phyloP scores from a whole-genome alignment of 768 basidiomycete species.

The Rhizopogon roseolus region DNA sequence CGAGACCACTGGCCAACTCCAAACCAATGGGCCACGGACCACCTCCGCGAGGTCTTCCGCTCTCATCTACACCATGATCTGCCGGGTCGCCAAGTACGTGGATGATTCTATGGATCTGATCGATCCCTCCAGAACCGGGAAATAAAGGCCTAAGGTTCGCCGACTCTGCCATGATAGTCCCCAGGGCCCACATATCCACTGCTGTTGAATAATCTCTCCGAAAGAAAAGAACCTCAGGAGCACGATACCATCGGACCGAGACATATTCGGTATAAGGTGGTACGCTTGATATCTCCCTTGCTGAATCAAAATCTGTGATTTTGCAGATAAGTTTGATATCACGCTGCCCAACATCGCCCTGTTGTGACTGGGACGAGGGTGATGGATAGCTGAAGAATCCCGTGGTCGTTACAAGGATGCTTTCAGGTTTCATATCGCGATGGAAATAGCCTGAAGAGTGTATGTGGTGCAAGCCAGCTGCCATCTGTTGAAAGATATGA shows the following conservation, averaged over 20 bases:
- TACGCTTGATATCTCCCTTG: slow-evolving; percentile 77
- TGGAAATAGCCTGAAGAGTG: slow-evolving; percentile 94
- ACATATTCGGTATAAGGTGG: slow-evolving; percentile 99
- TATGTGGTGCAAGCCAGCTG: slow-evolving; percentile 89
- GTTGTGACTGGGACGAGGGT: slow-evolving; percentile 60
- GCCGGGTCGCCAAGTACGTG: slow-evolving; percentile 89
- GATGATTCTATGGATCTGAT: slow-evolving; percentile 88
- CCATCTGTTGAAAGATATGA: slow-evolving; percentile 89
- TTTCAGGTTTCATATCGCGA: slow-evolving; percentile 99
- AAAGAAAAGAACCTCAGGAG: slow-evolving; percentile 91
- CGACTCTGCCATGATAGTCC: slow-evolving; percentile 96
- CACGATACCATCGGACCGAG: slow-evolving; percentile 98
- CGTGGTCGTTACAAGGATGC: slow-evolving; percentile 97
- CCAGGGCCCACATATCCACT: slow-evolving; percentile 99
- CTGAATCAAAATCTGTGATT: slow-evolving; percentile 96
- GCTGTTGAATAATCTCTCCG: slow-evolving; percentile 93
- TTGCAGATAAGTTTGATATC: slow-evolving; percentile 97
- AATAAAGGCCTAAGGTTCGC: slow-evolving; percentile 94
- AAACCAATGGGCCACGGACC: slow-evolving; percentile 85
- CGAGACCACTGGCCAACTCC: slow-evolving; percentile 79
- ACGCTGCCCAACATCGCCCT: slow-evolving; percentile 66
- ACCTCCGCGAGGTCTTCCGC: slow-evolving; percentile 71
- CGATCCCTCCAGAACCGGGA: slow-evolving; percentile 87
- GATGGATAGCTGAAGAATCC: slow-evolving; percentile 89
- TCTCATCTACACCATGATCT: slow-evolving; percentile 72